A percentile compares a stretch with the other conserved stretches of the same genome.
These are phyloP conservation scores for Theileria annulata DNA, from an alignment of 169 alveolate species.

Conservation along the genomic window DNA sequence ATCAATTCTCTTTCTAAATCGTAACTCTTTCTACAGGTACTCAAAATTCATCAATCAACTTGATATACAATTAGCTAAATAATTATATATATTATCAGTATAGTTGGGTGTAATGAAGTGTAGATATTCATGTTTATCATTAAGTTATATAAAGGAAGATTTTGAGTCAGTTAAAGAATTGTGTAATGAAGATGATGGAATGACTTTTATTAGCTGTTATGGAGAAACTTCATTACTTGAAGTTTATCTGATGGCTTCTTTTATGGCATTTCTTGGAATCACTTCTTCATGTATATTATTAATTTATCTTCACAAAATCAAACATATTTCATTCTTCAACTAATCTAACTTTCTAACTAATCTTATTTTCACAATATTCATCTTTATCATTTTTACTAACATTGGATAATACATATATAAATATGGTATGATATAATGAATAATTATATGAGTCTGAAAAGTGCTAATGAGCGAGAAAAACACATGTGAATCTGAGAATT, in stretches of 20 bases:
- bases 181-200: constrained; percentile 56
- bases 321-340: no score
- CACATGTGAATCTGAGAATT: no score
- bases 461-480: no score
- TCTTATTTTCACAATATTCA: no score
- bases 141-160: constrained; percentile 55
- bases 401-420: no score
- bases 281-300: not conserved
- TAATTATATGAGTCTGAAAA: no score
- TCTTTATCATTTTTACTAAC: no score
- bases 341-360: no score
- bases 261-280: not conserved
- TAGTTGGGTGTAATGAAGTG: no score
- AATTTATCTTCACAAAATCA: not conserved
- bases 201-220: constrained; percentile 56
- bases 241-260: not conserved
- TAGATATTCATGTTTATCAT: constrained; percentile 43
- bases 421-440: no score
- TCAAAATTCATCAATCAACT: no score
- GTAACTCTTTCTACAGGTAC: constrained; percentile 38
- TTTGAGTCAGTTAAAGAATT: constrained; percentile 57
- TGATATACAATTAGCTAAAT: not conserved
- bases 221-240: constrained; percentile 10
- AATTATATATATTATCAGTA: not conserved
- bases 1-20: constrained; percentile 42